These are phyloP conservation scores for Gymnopilus dilepis DNA, from an alignment of 768 basidiomycete species.

Conservation along the genomic window DNA sequence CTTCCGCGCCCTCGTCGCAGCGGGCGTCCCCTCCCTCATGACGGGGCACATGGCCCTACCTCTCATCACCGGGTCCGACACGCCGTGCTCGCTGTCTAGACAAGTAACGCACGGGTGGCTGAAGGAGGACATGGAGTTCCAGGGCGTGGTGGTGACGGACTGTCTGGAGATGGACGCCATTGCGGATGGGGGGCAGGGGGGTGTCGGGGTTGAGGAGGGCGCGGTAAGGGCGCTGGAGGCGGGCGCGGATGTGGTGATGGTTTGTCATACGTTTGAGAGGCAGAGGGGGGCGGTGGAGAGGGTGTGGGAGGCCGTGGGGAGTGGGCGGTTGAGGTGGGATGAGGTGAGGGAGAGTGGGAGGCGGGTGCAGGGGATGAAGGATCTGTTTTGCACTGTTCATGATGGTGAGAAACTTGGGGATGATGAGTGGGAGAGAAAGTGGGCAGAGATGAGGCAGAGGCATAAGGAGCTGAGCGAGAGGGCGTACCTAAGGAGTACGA, in stretches of 20 bases:
- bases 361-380: conserved; percentile 57
- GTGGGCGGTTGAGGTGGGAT: conserved; percentile 45
- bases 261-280: conserved; percentile 63
- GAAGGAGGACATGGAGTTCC: conserved; percentile 53
- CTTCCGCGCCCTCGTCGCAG: conserved; percentile 52
- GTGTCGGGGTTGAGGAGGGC: conserved; percentile 54
- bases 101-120: conserved; percentile 58
- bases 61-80: conserved; percentile 54
- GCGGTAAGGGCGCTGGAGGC: conserved; percentile 62
- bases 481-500: conserved; percentile 53
- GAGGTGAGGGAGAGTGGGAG: conserved; percentile 46
- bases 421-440: conserved; percentile 31
- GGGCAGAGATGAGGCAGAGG: conserved; percentile 41
- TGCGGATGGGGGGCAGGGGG: conserved; percentile 48
- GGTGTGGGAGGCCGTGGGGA: conserved; percentile 54
- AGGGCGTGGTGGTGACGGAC: conserved; percentile 72
- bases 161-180: conserved; percentile 82
- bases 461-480: conserved; percentile 48
- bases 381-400: conserved; percentile 41
- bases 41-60: conserved; percentile 78
- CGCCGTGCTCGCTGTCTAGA: conserved; percentile 63
- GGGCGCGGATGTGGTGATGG: conserved; percentile 77
- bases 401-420: conserved; percentile 38
- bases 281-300: conserved; percentile 60
- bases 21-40: conserved; percentile 63